Base-by-base conservation (phyloP, 2,329 filamentous ascomycete species). In the Cadophora sp. region DNA sequence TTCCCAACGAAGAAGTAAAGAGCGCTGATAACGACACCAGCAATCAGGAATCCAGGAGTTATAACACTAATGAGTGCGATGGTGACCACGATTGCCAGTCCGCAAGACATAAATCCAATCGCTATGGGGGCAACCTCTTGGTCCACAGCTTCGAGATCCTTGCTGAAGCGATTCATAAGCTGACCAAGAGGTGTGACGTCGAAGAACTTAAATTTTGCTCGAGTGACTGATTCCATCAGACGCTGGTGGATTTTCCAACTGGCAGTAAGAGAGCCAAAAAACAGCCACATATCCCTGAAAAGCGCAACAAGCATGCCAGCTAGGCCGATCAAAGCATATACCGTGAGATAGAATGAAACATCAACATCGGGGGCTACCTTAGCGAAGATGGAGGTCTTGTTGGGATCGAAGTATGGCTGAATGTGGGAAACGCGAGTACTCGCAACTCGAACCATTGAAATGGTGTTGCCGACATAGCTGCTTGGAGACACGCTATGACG, bases 111-210 rank as follows among this genome's bases (percentile, higher is more conserved):
- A 63, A 91, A 86, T 64, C 88, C 87, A 73, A 98, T 94, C 26
- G 96, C 95, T 50, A 97, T 90, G 2, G 94, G 93, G 0, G 96
- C 94, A 67, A 99, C 92, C 79, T 99, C 96, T 78, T 99, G 96
- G 74, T 99, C 96, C 24, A 99, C 86, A 12, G 94, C 90, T 79
- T 99, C 94, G 16, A 99, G 87, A 79, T 99, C 96, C 80, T 98
- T 98, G 79, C 95, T 98, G 82, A 99, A 99, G 24, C 96, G 89
- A 80, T 99, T 99, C 91, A 98, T 98, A 76, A 99, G 86, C 80
- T 97, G 95, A 14, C 96, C 96, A 0, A 98, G 87, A 2, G 96
- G 96, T 0, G 96, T 99, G 1, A 95, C 92, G 77, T 99, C 96
- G 76, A 99, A 99, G 82, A 99, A 99, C 77, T 92, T 94, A 84